Evolutionary conservation across 2,329 filamentous ascomycete genomes (phyloP), one percentile per base, ranked within the genome.

Genomic region (Fusarium annulatum): DNA sequence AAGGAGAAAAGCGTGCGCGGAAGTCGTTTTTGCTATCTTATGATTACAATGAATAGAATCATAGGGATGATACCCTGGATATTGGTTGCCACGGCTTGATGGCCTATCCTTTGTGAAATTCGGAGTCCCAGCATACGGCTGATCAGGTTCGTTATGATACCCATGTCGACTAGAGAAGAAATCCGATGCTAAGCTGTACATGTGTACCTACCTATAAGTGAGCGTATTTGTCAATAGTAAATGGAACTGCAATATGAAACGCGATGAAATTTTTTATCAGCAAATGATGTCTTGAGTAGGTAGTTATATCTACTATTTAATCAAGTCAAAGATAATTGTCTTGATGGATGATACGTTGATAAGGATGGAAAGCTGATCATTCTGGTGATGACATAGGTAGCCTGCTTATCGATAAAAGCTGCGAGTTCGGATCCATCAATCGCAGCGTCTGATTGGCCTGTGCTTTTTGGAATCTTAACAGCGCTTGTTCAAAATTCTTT

Each of bases 351-450:
- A 48, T 30, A 30, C 26, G 26, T 30, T 28, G 43, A 19, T 8
- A 21, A 46, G 9, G 45, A 45, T 45, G 42, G 42, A 7, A 33
- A n/a, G 21, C 7, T 51, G n/a, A 23, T 51, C 21, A 51, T 16
- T 39, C 42, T 34, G 45, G 38, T 30, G 26, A 65, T 70, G 60
- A 66, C 67, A 70, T 70, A 30, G 19, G 19, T 11, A 61, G 9
- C 19, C n/a, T 21, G 19, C 60, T 66, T 76, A 76, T 76, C 72
- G 72, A 76, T 76, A 76, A 69, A 51, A 65, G 86, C 10, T 94
- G 45, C 21, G 8, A 34, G 38, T 23, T 39, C 42, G 39, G 70
- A 36, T n/a, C 46, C 53, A 69, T 42, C 33, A 43, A 55, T 61
- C 26, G 26, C 48, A 64, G 34, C 15, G 9, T 9, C 21, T 57